Evolutionary conservation across 2,329 filamentous ascomycete species (phyloP), one percentile per base, ranked within the genome.

Genomic region (Hypomyces rosellus): DNA sequence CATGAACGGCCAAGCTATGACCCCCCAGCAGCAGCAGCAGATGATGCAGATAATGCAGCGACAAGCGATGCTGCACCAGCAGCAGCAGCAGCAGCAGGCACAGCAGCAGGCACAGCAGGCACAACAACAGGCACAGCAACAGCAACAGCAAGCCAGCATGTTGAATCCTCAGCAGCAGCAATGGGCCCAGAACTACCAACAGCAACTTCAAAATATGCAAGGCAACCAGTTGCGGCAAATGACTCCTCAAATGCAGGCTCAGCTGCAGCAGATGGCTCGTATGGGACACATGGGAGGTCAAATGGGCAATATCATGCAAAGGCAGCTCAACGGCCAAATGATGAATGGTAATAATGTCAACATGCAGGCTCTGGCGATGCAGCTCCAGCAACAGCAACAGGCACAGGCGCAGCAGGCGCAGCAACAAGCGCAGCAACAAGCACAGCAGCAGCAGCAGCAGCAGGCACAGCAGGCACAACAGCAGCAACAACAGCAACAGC

Each of bases 171-270:
- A 70, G 46, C 69, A 72, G 13, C 69, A 72, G 50, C 70, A 72
- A 34, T 63, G 72, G 43, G 67, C 69, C 2, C 69, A 73, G 37
- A 70, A 73, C 47, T 74, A 75, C 56, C 64, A 68, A 3, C 70
- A 74, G 48, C 65, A 70, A 51, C 61, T 76, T 36, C 70, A 66
- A 53, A 68, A 68, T 34, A 67, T 74, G 64, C 69, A 71, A 45
- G 59, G 57, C n/a, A 62, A 61, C 43, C 62, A 64, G 45, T 51
- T 64, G 50, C 59, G 62, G 4, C 64, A 68, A 45, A 66, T 66
- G 63, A 60, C 63, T 38, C 64, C 67, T 3, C 68, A 72, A 46
- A 67, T 71, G 62, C 66, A 71, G 50, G 66, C 64, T 4, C 65
- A 66, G 48, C 49, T 67, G 39, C 66, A 68, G 44, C 68, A 72